Evolutionary conservation across 108 stramenopile species (phyloP), one percentile per base, ranked within the genome.

Genomic region (Chaetoceros tenuissimus): DNA sequence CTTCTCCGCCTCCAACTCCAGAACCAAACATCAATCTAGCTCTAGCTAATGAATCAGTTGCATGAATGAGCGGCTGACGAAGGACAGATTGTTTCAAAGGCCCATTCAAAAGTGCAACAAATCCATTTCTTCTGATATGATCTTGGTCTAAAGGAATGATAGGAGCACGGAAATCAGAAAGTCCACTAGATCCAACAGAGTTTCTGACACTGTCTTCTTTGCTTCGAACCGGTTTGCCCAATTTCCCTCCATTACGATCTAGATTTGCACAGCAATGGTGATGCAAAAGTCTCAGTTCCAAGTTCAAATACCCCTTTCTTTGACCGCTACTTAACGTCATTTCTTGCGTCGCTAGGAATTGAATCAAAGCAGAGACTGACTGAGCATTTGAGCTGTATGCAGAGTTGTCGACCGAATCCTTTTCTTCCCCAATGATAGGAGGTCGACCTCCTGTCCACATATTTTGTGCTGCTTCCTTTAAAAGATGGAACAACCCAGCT

Each of bases 1-100:
- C 69, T 22, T 81, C 81, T 27, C 76, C 80, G 45, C 72, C 63
- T 34, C 72, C 77, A 20, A 60, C 53, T 34, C 74, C 74, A 8
- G 59, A 56, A 28, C 84, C 84, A 69, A 86, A 90, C 89, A 90
- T 90, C 54, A 86, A 74, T 53, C 89, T 71, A n/a, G 89, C 89
- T 51, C 89, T 66, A 0, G 83, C 80, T 50, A 90, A 66, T 24
- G 89, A 90, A 52, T 90, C 89, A 19, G 89, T 87, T 19, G 85
- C 89, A 63, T 78, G 68, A 67, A 90, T 82, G 45, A 90, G 54
- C 16, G 89, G 85, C 60, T 90, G 89, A 24, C 82, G 82, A 24
- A 90, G 56, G n/a, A 84, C 79, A 44, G 80, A 77, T 51, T 74
- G 79, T 51, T 90, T 90, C 48, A 90, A 55, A 2, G 79, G 77